Percentiles rank a stretch among this genome's conserved stretches.
phyloP scores from a whole-genome alignment of 2,329 filamentous ascomycete species.

The Shiraia sp. region DNA sequence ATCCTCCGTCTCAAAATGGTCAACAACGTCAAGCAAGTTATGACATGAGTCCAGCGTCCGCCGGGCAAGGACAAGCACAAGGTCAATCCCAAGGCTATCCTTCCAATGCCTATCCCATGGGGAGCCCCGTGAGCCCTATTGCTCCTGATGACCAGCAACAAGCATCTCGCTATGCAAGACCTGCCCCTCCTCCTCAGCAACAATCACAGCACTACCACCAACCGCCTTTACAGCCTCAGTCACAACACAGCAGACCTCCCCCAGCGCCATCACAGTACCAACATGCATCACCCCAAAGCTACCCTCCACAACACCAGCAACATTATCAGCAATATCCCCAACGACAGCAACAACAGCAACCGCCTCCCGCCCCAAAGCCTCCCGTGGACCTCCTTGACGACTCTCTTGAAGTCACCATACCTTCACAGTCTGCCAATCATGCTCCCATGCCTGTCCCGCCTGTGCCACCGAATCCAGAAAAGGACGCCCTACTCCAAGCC shows the following conservation, averaged over 20 bases:
- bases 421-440: conserved; percentile 53
- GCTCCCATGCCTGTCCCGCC: conserved; percentile 70
- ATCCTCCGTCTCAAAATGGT: conserved; percentile 15
- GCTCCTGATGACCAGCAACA: conserved; percentile 31
- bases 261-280: conserved; percentile 15
- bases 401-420: conserved; percentile 63
- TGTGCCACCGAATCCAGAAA: conserved; percentile 93
- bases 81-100: conserved; percentile 30
- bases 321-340: conserved; percentile 30
- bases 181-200: conserved; percentile 14
- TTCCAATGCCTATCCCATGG: conserved; percentile 25
- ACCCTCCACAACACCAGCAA: conserved; percentile 19
- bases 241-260: conserved; percentile 17
- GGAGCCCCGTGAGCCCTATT: conserved; percentile 45
- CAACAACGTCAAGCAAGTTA: conserved; percentile 27
- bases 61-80: conserved; percentile 35
- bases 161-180: conserved; percentile 24
- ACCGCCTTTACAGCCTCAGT: conserved; percentile 10
- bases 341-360: conserved; percentile 38
- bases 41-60: conserved; percentile 30
- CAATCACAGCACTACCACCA: conserved; percentile 9
- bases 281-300: conserved; percentile 17
- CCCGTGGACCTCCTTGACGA: conserved; percentile 63
- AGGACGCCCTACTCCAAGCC: conserved; percentile 80
- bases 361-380: conserved; percentile 19